Evolutionary conservation across 139 green algal genomes (phyloP), one percentile per base, ranked within the genome.

Genomic region (Chlorella ohadii): DNA sequence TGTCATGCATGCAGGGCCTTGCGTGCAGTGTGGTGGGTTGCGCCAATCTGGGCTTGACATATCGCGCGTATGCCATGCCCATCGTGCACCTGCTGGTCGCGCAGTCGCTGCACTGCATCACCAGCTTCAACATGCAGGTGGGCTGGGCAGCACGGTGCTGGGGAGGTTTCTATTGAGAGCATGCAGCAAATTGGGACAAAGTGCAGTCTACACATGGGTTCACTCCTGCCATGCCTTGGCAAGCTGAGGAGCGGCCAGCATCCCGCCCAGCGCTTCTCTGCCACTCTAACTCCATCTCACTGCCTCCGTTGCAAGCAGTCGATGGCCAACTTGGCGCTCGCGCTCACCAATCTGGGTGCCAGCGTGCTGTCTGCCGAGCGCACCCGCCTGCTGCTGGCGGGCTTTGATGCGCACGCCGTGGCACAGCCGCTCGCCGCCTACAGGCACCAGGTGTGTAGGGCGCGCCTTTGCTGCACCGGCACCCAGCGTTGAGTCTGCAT

Each of bases 1-100:
- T n/a, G n/a, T n/a, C n/a, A n/a, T n/a, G n/a, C n/a, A n/a, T 61
- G 22, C 79, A 85, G 80, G 80, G 80, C 51, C 80, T 85, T 15
- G 27, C 20, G 63, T 78, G 66, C 33, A 23, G 47, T 4, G 25
- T 44, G 2, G 47, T 59, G 33, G 80, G 80, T 55, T 79, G 68
- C 34, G 71, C 80, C 55, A 79, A 79, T 56, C 38, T 85, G 80
- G 80, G 68, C 16, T 16, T 55, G 16, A 19, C 17, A 0, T 25
- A 79, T 25, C 68, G 38, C 15, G 12, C 16, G 0, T 28, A n/a
- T 16, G 38, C 57, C 23, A 23, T 34, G 5, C 68, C 80, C 13
- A 71, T 85, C 15, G 25, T 85, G 67, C 51, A 44, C 0, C 27
- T 71, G 11, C 67, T 84, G 13, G 27, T 84, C 19, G 25, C 33